A percentile compares a stretch with the other conserved stretches of the same genome.
phyloP scores from a whole-genome alignment of 139 green algal species.

The Klebsormidium nitens region DNA sequence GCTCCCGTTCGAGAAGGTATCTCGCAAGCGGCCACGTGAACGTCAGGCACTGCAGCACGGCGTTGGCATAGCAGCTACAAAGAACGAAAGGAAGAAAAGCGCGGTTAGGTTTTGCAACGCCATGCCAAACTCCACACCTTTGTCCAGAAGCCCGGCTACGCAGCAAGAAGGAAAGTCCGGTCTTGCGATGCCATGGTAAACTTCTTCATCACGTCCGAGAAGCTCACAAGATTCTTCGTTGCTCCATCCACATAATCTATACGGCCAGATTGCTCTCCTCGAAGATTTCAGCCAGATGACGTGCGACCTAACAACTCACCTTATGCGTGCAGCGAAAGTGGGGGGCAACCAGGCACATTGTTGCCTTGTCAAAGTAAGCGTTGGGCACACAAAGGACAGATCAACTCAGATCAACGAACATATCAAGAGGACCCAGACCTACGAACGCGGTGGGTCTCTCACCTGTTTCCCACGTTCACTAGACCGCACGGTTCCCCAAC shows the following conservation, averaged over 20 bases:
- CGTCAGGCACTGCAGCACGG: conserved; percentile 41
- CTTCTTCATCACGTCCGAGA: not conserved
- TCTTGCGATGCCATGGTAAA: not conserved
- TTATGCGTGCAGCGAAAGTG: conserved; percentile 3
- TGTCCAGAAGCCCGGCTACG: not conserved
- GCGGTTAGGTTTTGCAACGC: not conserved
- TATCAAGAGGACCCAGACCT: not conserved
- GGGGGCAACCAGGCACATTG: not conserved
- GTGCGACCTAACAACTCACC: not conserved
- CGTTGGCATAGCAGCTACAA: conserved; percentile 39
- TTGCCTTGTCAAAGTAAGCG: not conserved
- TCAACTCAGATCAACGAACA: not conserved
- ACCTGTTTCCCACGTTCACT: conserved; percentile 31
- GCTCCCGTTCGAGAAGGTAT: conserved; percentile 5
- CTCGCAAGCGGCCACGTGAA: conserved; percentile 30
- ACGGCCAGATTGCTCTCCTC: not conserved
- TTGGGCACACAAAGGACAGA: not conserved
- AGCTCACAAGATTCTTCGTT: not conserved
- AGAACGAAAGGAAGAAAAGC: not conserved
- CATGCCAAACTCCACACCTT: not conserved
- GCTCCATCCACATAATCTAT: not conserved
- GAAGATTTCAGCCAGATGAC: not conserved
- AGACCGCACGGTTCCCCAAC: conserved; percentile 3
- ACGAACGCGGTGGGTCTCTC: not conserved
- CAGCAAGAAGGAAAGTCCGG: not conserved